Evolutionary conservation across 176 grass and related monocot species (phyloP).

Genomic region (Musa troglodytarum): DNA sequence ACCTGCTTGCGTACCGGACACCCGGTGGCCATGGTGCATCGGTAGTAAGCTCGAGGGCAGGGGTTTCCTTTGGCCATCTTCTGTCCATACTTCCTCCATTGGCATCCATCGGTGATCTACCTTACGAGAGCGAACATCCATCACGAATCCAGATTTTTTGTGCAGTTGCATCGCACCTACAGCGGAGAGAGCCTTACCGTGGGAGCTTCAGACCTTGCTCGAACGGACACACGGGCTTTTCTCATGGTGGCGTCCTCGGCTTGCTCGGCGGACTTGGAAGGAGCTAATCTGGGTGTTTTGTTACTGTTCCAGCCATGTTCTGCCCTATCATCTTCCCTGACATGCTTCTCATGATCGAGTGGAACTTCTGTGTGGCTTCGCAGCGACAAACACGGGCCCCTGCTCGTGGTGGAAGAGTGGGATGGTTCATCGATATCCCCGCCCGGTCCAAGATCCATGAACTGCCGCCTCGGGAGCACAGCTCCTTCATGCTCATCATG

Average conservation of each 20-base stretch:
- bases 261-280: slow-evolving; percentile 37
- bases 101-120: no score
- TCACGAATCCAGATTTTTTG: no score
- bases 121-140: no score
- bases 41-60: slow-evolving; percentile 83
- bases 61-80: slow-evolving; percentile 98
- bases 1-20: slow-evolving; percentile 55
- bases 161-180: no score
- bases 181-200: slow-evolving; percentile 33
- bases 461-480: slow-evolving; percentile 33
- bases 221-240: slow-evolving; percentile 88
- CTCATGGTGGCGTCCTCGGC: slow-evolving; percentile 66
- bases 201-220: slow-evolving; percentile 79
- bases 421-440: slow-evolving; percentile 32
- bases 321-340: slow-evolving; percentile 21
- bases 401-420: slow-evolving; percentile 72
- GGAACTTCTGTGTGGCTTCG: slow-evolving; percentile 28
- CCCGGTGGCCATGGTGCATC: slow-evolving; percentile 81
- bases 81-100: slow-evolving; percentile 26
- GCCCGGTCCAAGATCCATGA: neutral
- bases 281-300: slow-evolving; percentile 12
- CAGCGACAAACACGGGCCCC: slow-evolving; percentile 30
- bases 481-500: neutral
- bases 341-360: slow-evolving; percentile 15
- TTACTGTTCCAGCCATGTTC: neutral